Conservation (phyloP, 345 rosid genomes). For the Brassica incana region DNA sequence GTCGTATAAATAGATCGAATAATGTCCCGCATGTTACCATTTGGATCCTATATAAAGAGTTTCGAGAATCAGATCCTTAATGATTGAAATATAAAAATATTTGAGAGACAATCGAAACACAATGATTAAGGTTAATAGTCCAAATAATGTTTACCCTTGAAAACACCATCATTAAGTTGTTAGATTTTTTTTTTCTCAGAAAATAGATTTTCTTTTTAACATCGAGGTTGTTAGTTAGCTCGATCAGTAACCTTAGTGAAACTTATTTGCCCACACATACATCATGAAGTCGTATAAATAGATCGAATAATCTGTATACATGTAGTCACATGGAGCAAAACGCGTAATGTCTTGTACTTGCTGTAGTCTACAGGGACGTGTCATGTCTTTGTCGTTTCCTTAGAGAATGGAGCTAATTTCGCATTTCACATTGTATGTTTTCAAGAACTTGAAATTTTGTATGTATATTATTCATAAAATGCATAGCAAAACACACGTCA, state of each 20-base stretch:
- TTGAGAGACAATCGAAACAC: conserved; percentile 29
- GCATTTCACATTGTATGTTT: conserved; percentile 30
- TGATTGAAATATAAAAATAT: background rate
- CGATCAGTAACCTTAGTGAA: conserved; percentile 24
- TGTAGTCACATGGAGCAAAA: conserved; percentile 37
- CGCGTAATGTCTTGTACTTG: conserved; percentile 24
- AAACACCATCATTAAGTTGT: conserved; percentile 35
- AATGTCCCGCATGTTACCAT: too few species aligned
- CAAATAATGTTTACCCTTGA: conserved; percentile 34
- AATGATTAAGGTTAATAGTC: conserved; percentile 37
- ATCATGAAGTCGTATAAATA: too few species aligned
- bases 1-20: too few species aligned
- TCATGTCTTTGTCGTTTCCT: conserved; percentile 27
- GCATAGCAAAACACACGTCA: conserved; percentile 7
- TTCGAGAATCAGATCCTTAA: conserved; percentile 1
- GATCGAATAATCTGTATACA: background rate
- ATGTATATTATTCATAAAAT: background rate
- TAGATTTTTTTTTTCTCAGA: background rate
- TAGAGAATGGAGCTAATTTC: conserved; percentile 2
- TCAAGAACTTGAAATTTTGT: conserved; percentile 16
- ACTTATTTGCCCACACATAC: too few species aligned
- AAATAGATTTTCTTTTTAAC: conserved; percentile 23
- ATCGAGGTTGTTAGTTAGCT: conserved; percentile 42
- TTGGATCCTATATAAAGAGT: background rate
- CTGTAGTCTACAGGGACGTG: conserved; percentile 26